A percentile compares a stretch with the other conserved stretches of the same genome.
Conservation (phyloP, 768 basidiomycete genomes). For the Leccinum imitatum region DNA sequence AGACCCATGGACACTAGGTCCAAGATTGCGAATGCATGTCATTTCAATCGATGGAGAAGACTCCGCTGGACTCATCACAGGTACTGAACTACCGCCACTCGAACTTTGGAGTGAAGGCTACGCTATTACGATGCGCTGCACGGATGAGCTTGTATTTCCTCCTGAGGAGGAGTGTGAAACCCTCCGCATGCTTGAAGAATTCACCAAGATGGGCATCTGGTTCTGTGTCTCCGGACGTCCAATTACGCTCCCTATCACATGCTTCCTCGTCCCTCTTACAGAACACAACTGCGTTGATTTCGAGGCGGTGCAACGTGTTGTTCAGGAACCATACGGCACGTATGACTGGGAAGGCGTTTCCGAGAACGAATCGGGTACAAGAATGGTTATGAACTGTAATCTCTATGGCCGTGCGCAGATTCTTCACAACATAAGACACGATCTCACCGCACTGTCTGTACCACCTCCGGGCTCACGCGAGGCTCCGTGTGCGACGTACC, state of each 20-base stretch:
- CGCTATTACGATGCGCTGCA: constrained; percentile 40
- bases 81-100: constrained; percentile 50
- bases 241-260: constrained; percentile 48
- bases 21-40: constrained; percentile 62
- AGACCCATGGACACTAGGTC: constrained; percentile 64
- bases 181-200: constrained; percentile 59
- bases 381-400: constrained; percentile 55
- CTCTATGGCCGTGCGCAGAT: constrained; percentile 55
- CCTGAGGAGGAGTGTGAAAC: constrained; percentile 46
- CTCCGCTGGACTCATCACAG: constrained; percentile 66
- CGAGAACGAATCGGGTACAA: constrained; percentile 47
- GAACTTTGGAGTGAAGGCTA: constrained; percentile 41
- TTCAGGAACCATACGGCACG: constrained; percentile 49
- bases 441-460: constrained; percentile 63
- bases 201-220: constrained; percentile 60
- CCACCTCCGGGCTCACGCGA: constrained; percentile 55
- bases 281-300: constrained; percentile 54
- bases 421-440: constrained; percentile 57
- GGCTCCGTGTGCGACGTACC: constrained; percentile 47
- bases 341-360: constrained; percentile 55
- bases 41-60: constrained; percentile 50
- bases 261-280: constrained; percentile 69
- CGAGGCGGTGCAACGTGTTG: constrained; percentile 47
- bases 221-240: constrained; percentile 62
- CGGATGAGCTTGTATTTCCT: constrained; percentile 48